Conservation (phyloP, 495 filamentous ascomycete genomes). For the Tuber melanosporum region DNA sequence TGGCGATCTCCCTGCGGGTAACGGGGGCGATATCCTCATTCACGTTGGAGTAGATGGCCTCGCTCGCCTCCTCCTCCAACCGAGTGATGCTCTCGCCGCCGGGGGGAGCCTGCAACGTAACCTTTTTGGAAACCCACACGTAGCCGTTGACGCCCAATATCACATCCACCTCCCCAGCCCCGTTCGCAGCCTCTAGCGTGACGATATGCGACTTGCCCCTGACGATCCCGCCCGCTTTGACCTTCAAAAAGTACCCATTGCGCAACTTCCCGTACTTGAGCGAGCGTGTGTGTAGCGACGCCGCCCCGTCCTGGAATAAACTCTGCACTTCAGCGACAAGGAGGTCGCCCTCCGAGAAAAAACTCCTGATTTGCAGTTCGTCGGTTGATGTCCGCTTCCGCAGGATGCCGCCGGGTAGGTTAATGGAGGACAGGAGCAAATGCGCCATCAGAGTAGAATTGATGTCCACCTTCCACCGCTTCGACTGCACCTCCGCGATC, state of each 20-base stretch:
- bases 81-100: slow-evolving; percentile 57
- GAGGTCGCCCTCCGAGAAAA: slow-evolving; percentile 85
- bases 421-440: slow-evolving; percentile 80
- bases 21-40: slow-evolving; percentile 71
- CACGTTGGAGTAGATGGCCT: slow-evolving; percentile 74
- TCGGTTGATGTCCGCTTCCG: slow-evolving; percentile 85
- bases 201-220: slow-evolving; percentile 77
- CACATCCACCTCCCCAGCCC: slow-evolving; percentile 74
- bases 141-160: slow-evolving; percentile 92
- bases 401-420: slow-evolving; percentile 88
- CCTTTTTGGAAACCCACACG: slow-evolving; percentile 79
- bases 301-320: slow-evolving; percentile 71
- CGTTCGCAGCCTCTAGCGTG: slow-evolving; percentile 61
- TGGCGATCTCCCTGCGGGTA: slow-evolving; percentile 80
- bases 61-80: slow-evolving; percentile 70
- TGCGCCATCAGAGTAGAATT: slow-evolving; percentile 72
- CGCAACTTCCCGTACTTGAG: slow-evolving; percentile 91
- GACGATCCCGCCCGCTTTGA: slow-evolving; percentile 78
- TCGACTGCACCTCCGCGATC: slow-evolving; percentile 82
- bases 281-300: slow-evolving; percentile 78
- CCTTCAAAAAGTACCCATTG: slow-evolving; percentile 80
- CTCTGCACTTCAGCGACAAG: slow-evolving; percentile 86
- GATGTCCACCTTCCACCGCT: slow-evolving; percentile 91
- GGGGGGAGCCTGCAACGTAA: slow-evolving; percentile 42
- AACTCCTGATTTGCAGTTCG: slow-evolving; percentile 88